These are phyloP conservation scores for Luffa acutangula DNA, from an alignment of 306 rosid genomes.

Conservation along the genomic window DNA sequence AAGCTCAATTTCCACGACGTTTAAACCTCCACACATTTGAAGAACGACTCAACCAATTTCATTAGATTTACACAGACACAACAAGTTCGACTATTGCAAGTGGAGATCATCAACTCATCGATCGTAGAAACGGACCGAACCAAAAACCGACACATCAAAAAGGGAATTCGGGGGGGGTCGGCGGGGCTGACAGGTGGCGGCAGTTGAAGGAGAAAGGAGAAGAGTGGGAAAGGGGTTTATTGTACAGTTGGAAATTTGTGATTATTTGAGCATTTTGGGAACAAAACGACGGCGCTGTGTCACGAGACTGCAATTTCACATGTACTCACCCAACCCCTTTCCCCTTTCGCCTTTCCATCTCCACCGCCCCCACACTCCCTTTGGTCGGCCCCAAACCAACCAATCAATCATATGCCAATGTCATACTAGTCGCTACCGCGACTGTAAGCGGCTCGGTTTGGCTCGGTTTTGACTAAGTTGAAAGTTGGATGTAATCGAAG, in stretches of 20 bases:
- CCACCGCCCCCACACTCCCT: neutral
- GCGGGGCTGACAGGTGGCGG: neutral
- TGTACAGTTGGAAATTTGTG: neutral
- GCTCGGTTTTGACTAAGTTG: too few relatives aligned
- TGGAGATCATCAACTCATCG: neutral
- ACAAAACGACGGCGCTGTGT: constrained; percentile 5
- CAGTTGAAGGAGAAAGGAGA: too few relatives aligned
- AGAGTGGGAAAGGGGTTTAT: neutral
- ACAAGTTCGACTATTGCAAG: too few relatives aligned
- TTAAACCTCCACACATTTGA: too few relatives aligned
- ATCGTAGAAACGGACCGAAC: neutral
- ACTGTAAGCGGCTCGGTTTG: too few relatives aligned
- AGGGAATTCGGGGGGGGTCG: neutral
- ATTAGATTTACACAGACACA: too few relatives aligned
- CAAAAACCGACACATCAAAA: neutral
- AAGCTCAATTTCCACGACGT: too few relatives aligned
- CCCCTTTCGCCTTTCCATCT: neutral
- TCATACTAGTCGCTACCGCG: too few relatives aligned
- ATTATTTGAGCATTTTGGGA: neutral
- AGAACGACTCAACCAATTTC: too few relatives aligned
- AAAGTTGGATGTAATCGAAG: too few relatives aligned
- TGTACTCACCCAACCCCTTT: neutral
- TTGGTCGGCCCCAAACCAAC: too few relatives aligned
- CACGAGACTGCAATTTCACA: neutral
- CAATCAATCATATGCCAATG: too few relatives aligned